Percentiles rank a stretch among this genome's conserved stretches.
Conservation (phyloP, 306 rosid species). For the Trichosanthes truncata region DNA sequence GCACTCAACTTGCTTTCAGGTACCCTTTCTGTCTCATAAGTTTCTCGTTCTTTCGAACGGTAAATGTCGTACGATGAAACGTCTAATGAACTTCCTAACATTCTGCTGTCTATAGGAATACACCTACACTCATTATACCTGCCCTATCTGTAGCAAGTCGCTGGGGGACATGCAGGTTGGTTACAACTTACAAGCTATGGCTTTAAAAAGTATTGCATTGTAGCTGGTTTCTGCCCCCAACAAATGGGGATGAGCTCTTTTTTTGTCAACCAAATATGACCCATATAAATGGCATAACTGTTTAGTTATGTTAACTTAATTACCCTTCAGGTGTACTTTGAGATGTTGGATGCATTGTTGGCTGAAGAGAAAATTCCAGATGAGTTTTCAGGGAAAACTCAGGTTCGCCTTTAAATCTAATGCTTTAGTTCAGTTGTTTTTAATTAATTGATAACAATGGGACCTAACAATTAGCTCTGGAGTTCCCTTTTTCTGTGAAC, state of each 20-base stretch:
- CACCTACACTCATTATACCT: constrained; percentile 59
- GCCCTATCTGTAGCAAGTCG: constrained; percentile 91
- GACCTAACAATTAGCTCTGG: background rate
- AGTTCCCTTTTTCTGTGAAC: background rate
- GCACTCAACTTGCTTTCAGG: constrained; percentile 91
- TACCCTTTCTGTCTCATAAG: constrained; percentile 15
- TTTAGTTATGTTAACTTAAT: background rate
- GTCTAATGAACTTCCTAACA: constrained; percentile 10
- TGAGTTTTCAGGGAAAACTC: constrained; percentile 47
- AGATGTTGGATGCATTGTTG: constrained; percentile 70
- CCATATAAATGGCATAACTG: background rate
- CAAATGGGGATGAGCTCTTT: background rate
- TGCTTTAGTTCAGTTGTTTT: background rate
- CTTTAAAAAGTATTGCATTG: background rate
- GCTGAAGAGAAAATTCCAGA: constrained; percentile 65
- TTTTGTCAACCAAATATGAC: background rate
- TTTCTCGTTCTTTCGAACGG: background rate
- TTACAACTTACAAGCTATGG: constrained; percentile 21
- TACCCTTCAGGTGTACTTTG: constrained; percentile 51
- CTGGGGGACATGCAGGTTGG: constrained; percentile 97
- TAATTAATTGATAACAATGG: background rate
- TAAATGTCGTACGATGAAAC: background rate
- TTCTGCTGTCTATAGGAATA: constrained; percentile 52
- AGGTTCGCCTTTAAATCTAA: constrained; percentile 37
- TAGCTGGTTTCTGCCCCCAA: background rate